Evolutionary conservation across 306 rosid species (phyloP).

Genomic region (Psophocarpus tetragonolobus): DNA sequence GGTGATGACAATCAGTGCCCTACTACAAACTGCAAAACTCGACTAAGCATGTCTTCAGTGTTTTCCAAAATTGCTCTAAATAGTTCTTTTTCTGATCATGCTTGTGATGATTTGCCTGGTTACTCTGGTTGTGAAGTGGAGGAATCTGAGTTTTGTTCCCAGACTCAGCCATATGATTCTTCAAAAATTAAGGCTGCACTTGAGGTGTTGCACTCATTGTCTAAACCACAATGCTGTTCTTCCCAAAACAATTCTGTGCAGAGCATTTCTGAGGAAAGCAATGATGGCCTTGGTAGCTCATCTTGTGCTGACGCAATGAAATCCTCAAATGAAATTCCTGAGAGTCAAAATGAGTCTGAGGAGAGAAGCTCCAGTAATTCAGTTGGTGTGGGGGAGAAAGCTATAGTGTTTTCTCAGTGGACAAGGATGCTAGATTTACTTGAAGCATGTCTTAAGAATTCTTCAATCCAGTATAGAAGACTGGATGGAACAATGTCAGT

Average conservation of each 20-base stretch:
- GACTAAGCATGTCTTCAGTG: slow-evolving; percentile 57
- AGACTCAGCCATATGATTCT: slow-evolving; percentile 52
- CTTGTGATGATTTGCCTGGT: slow-evolving; percentile 44
- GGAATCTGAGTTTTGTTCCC: slow-evolving; percentile 56
- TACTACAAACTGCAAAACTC: slow-evolving; percentile 64
- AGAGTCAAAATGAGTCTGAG: not conserved
- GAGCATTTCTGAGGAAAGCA: not conserved
- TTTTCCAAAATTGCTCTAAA: slow-evolving; percentile 68
- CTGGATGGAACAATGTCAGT: slow-evolving; percentile 16
- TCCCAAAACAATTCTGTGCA: not conserved
- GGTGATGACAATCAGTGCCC: slow-evolving; percentile 87
- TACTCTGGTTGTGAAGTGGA: slow-evolving; percentile 56
- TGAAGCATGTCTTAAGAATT: slow-evolving; percentile 10
- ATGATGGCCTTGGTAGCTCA: not conserved
- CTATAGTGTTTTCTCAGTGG: slow-evolving; percentile 15
- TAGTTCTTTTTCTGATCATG: slow-evolving; percentile 56
- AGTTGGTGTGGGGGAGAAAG: slow-evolving; percentile 2
- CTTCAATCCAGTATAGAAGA: slow-evolving; percentile 13
- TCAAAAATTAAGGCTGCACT: slow-evolving; percentile 96
- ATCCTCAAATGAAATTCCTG: not conserved
- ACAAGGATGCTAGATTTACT: slow-evolving; percentile 11
- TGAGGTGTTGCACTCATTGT: slow-evolving; percentile 70
- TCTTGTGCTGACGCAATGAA: not conserved
- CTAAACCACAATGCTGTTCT: slow-evolving; percentile 40
- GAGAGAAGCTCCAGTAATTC: not conserved